A percentile compares a stretch with the other conserved stretches of the same genome.
Conservation (phyloP, 495 filamentous ascomycete species). For the Penicillium manginii region DNA sequence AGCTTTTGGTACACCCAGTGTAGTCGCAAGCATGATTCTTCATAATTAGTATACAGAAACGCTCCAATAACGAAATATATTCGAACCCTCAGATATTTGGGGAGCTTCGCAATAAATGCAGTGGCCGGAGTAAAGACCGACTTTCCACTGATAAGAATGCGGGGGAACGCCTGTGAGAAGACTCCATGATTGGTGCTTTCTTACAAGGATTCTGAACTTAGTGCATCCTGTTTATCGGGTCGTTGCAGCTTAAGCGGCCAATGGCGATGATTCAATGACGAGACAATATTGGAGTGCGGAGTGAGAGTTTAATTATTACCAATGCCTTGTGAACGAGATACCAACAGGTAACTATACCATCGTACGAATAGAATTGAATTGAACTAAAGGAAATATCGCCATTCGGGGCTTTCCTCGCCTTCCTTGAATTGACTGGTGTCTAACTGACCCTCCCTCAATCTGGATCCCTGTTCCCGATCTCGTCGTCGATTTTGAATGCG, state of each 20-base stretch:
- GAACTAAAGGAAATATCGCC: constrained; percentile 62
- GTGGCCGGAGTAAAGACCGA: constrained; percentile 16
- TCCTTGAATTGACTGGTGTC: constrained; percentile 64
- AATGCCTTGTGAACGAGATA: neutral
- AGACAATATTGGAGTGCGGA: constrained; percentile 1
- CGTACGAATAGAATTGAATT: neutral
- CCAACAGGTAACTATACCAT: neutral
- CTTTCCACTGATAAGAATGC: constrained; percentile 28
- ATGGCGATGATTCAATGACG: neutral
- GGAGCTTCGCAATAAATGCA: constrained; percentile 7
- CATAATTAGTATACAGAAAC: constrained; percentile 16
- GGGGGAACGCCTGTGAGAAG: constrained; percentile 11
- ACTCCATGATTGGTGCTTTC: constrained; percentile 14
- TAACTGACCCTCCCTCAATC: constrained; percentile 58
- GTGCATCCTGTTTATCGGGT: constrained; percentile 3
- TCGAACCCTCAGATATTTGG: neutral
- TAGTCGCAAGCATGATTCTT: constrained; percentile 49
- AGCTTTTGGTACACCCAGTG: constrained; percentile 55
- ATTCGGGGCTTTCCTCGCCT: constrained; percentile 60
- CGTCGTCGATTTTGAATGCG: constrained; percentile 64
- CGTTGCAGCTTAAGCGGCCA: neutral
- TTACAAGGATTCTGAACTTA: neutral
- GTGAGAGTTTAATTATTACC: neutral
- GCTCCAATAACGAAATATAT: neutral
- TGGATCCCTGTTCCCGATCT: constrained; percentile 60